Conservation (phyloP, 2,329 filamentous ascomycete species). For the Penicillium palitans region DNA sequence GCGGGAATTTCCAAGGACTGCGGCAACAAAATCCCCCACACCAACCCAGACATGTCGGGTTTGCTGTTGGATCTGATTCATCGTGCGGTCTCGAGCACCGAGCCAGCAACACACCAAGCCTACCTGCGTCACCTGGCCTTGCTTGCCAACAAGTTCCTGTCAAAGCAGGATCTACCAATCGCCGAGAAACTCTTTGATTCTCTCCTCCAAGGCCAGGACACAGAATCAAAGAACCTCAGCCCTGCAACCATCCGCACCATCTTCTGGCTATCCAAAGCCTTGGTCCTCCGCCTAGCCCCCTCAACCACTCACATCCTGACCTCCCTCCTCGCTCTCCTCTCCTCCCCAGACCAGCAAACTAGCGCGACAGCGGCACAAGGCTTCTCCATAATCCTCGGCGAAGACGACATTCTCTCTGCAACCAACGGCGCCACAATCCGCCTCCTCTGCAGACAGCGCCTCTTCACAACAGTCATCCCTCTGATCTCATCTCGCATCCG, state of each 20-base stretch:
- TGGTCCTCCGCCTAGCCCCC: slow-evolving; percentile 56
- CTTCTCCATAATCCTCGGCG: slow-evolving; percentile 60
- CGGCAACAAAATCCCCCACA: slow-evolving; percentile 31
- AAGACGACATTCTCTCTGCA: slow-evolving; percentile 61
- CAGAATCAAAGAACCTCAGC: slow-evolving; percentile 28
- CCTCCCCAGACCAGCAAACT: slow-evolving; percentile 46
- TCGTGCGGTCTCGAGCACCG: slow-evolving; percentile 32
- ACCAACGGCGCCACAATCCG: slow-evolving; percentile 63
- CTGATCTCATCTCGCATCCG: slow-evolving; percentile 56
- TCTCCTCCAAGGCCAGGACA: slow-evolving; percentile 27
- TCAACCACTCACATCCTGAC: slow-evolving; percentile 53
- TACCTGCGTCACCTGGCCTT: slow-evolving; percentile 46
- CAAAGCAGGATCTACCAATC: slow-evolving; percentile 33
- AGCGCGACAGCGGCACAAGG: slow-evolving; percentile 56
- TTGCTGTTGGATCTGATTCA: slow-evolving; percentile 40
- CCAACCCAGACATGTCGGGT: slow-evolving; percentile 31
- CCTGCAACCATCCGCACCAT: slow-evolving; percentile 53
- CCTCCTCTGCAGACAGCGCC: slow-evolving; percentile 63
- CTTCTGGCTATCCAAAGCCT: slow-evolving; percentile 63
- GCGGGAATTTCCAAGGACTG: slow-evolving; percentile 51
- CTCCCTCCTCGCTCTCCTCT: slow-evolving; percentile 49
- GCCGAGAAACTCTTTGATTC: slow-evolving; percentile 36
- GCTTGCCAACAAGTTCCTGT: slow-evolving; percentile 45
- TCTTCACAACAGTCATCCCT: slow-evolving; percentile 61
- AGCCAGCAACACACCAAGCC: slow-evolving; percentile 41